Percentiles rank a stretch among this genome's conserved stretches.
phyloP scores from a whole-genome alignment of 2,329 filamentous ascomycete genomes.

The Dichotomopilus funicola region DNA sequence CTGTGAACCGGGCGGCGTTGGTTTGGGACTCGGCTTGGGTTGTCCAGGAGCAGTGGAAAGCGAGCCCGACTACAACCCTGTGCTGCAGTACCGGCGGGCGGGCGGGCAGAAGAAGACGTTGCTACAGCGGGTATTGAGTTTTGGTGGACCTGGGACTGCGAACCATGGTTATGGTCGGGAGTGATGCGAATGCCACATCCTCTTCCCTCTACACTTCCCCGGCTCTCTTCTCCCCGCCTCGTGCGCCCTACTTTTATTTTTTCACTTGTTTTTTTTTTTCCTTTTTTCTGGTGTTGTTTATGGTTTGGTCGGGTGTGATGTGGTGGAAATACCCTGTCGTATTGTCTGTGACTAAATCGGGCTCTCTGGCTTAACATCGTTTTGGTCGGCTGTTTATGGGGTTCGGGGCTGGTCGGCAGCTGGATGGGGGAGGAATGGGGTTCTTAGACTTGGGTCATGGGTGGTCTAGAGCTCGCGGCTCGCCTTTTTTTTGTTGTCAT shows the following conservation, averaged over 20 bases:
- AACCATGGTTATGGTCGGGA: background rate
- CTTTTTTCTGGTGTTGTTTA: background rate
- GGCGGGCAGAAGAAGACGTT: conserved; percentile 30
- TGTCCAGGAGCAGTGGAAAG: background rate
- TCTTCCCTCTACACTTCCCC: background rate
- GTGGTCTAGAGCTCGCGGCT: background rate
- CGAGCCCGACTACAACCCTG: conserved; percentile 13
- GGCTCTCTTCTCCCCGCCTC: background rate
- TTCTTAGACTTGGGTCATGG: background rate
- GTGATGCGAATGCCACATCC: no score
- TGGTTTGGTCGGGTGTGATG: background rate
- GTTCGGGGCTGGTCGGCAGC: background rate
- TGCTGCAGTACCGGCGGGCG: conserved; percentile 26
- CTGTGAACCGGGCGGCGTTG: background rate
- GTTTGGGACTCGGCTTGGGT: background rate
- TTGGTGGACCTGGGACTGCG: conserved; percentile 1
- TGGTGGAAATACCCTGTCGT: conserved; percentile 12
- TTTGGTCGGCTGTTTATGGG: background rate
- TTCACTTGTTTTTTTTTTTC: background rate
- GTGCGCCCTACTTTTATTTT: background rate
- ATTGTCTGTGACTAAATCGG: background rate
- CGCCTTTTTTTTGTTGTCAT: background rate
- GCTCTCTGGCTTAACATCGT: background rate
- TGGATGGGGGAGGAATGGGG: background rate
- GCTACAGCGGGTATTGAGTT: conserved; percentile 27